phyloP scores from a whole-genome alignment of 345 rosid species.

The Populus simonii region DNA sequence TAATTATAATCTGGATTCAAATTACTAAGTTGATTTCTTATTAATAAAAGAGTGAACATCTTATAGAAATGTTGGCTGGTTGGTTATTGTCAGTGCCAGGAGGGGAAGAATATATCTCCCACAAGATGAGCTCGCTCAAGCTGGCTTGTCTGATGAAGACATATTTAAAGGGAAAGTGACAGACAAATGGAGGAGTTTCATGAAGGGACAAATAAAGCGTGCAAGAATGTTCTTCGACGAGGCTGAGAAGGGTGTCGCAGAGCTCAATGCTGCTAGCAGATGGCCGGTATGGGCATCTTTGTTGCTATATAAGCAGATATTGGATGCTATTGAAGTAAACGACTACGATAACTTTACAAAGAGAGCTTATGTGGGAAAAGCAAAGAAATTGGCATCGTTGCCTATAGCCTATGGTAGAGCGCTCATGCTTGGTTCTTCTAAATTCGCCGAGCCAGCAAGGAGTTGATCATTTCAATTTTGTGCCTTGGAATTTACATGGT shows the following conservation, averaged over 20 bases:
- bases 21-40: background rate
- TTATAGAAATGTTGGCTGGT: background rate
- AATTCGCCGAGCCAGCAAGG: background rate
- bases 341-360: conserved; percentile 49
- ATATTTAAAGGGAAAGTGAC: conserved; percentile 44
- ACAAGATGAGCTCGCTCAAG: conserved; percentile 41
- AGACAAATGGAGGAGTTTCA: conserved; percentile 47
- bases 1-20: background rate
- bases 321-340: conserved; percentile 50
- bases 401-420: conserved; percentile 48
- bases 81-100: conserved; percentile 29
- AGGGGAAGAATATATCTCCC: conserved; percentile 56
- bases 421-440: conserved; percentile 25
- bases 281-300: conserved; percentile 58
- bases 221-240: conserved; percentile 51
- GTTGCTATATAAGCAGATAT: conserved; percentile 43
- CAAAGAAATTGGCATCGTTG: conserved; percentile 36
- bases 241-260: conserved; percentile 48
- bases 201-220: conserved; percentile 50
- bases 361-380: conserved; percentile 49
- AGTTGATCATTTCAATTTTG: background rate
- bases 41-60: background rate
- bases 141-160: conserved; percentile 46
- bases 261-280: conserved; percentile 43
- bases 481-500: background rate